Percentiles rank a stretch among this genome's conserved stretches.
Conservation (phyloP, 345 rosid species). For the Noccaea caerulescens region DNA sequence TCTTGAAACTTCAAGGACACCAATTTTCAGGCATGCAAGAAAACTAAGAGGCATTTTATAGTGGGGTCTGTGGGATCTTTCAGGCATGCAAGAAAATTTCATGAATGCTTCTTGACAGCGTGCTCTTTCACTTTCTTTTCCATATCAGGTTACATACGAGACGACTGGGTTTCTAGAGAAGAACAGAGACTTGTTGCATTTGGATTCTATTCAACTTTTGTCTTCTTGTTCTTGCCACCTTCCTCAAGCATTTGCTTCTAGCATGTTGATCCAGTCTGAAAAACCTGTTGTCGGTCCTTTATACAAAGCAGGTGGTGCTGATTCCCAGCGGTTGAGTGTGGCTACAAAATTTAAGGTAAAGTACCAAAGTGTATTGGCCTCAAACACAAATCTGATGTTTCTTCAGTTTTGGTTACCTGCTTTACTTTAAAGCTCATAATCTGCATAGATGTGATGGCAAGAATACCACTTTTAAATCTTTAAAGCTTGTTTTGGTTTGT, state of each 20-base stretch:
- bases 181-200: slow-evolving; percentile 89
- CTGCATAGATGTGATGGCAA: slow-evolving; percentile 21
- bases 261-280: slow-evolving; percentile 77
- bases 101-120: slow-evolving; percentile 36
- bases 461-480: not conserved
- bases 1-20: slow-evolving; percentile 26
- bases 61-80: not conserved
- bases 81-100: too few relatives aligned
- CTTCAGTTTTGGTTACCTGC: slow-evolving; percentile 10
- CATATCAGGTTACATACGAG: slow-evolving; percentile 83
- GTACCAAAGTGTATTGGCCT: not conserved
- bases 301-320: slow-evolving; percentile 96
- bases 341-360: slow-evolving; percentile 92
- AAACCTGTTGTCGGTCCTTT: slow-evolving; percentile 80
- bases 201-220: slow-evolving; percentile 92
- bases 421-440: slow-evolving; percentile 4
- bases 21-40: slow-evolving; percentile 17
- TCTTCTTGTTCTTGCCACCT: slow-evolving; percentile 88
- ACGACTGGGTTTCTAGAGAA: slow-evolving; percentile 95
- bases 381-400: slow-evolving; percentile 13
- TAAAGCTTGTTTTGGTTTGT: slow-evolving; percentile 30
- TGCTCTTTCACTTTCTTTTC: slow-evolving; percentile 42
- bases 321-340: slow-evolving; percentile 92
- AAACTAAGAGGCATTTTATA: slow-evolving; percentile 2
- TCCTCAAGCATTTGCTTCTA: slow-evolving; percentile 89